Evolutionary conservation across 345 rosid species (phyloP).

Genomic region (Citropsis articulata): DNA sequence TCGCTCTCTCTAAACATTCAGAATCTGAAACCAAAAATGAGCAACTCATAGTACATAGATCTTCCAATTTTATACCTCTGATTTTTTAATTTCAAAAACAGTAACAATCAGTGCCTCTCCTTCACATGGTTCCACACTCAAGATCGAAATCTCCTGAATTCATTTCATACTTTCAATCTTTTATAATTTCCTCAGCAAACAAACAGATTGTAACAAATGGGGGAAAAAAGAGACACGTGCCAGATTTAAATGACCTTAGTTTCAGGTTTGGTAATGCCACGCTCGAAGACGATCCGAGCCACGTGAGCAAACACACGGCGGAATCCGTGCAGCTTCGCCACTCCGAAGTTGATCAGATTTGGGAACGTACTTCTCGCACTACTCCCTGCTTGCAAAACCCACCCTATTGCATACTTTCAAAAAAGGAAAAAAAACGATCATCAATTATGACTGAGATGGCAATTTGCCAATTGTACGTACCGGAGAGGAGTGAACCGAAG

Average conservation of each 20-base stretch:
- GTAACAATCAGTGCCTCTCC: conserved; percentile 70
- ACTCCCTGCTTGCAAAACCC: conserved; percentile 39
- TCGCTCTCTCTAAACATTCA: not conserved
- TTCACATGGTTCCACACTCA: conserved; percentile 78
- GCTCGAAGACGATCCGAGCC: conserved; percentile 90
- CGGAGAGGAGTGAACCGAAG: conserved; percentile 95
- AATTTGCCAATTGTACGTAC: conserved; percentile 25
- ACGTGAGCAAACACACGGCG: conserved; percentile 80
- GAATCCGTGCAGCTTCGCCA: conserved; percentile 71
- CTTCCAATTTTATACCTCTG: conserved; percentile 48
- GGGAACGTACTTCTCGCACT: conserved; percentile 94
- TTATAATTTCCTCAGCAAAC: not conserved
- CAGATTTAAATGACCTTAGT: conserved; percentile 51
- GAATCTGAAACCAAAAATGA: not conserved
- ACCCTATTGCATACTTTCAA: not conserved
- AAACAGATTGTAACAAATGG: not conserved
- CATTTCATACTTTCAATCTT: conserved; percentile 1
- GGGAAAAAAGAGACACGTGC: not conserved
- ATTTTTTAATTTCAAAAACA: conserved; percentile 69
- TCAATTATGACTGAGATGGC: not conserved
- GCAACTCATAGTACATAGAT: not conserved
- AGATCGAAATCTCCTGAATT: conserved; percentile 82
- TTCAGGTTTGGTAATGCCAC: conserved; percentile 83
- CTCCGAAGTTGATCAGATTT: conserved; percentile 68
- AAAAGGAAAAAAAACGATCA: not conserved